These are phyloP conservation scores for Exobasidium cylindrosporum DNA, from an alignment of 1,284 basidiomycete species.

Conservation along the genomic window DNA sequence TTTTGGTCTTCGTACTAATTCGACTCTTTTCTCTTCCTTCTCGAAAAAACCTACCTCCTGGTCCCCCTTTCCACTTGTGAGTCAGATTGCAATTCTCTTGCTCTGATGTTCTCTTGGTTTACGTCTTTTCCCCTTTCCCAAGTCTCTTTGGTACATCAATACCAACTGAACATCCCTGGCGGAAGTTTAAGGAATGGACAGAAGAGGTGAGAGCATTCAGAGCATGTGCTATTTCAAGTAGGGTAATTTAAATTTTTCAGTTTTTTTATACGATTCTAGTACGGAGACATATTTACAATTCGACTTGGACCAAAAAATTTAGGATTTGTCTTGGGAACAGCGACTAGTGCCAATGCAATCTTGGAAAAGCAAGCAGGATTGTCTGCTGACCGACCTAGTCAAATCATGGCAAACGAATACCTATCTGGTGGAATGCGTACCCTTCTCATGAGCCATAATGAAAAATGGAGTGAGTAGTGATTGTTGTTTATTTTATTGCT, in stretches of 20 bases:
- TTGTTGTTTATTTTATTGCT: too few species aligned
- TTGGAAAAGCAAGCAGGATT: slow-evolving; percentile 18
- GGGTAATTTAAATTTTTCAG: too few species aligned
- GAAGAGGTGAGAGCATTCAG: slow-evolving; percentile 17
- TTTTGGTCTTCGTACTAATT: too few species aligned
- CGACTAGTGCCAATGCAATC: slow-evolving; percentile 21
- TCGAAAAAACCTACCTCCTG: not conserved
- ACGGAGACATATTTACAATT: slow-evolving; percentile 26
- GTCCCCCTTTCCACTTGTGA: not conserved
- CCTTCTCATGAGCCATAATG: slow-evolving; percentile 28
- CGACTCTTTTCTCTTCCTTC: not conserved
- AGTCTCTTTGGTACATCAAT: slow-evolving; percentile 9
- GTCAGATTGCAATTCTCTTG: not conserved
- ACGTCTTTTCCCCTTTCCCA: too few species aligned
- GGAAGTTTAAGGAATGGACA: slow-evolving; percentile 20
- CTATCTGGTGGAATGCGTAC: slow-evolving; percentile 34
- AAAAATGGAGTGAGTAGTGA: slow-evolving; percentile 26
- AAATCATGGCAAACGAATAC: slow-evolving; percentile 31
- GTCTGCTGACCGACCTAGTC: slow-evolving; percentile 19
- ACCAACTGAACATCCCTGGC: slow-evolving; percentile 23
- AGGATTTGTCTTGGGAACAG: slow-evolving; percentile 23
- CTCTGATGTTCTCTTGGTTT: not conserved
- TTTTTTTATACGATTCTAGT: slow-evolving; percentile 8
- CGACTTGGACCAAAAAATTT: slow-evolving; percentile 14
- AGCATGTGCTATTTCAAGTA: too few species aligned